Base-by-base conservation (phyloP, 768 basidiomycete species). In the Tulasnella sp. region DNA sequence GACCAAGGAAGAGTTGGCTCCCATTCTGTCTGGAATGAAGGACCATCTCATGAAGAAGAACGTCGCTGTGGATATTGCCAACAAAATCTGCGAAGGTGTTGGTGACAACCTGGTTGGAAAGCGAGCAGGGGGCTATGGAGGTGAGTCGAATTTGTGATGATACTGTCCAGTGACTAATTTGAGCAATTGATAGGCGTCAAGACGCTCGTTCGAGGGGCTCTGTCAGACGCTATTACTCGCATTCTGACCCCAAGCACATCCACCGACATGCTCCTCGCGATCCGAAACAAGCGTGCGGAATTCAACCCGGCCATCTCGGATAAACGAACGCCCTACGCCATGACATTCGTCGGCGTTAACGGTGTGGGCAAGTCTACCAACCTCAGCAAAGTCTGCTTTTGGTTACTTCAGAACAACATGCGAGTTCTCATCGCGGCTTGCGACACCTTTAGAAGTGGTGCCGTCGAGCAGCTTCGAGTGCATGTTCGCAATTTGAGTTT, bases 281-380 rank as follows among this genome's bases (percentile, higher is more conserved):
- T 99, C 77, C 88, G 94, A 65, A 91, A 89, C 22, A 99, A 98
- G 77, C 82, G 92, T 2, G 86, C 89, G 0, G 88, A 90, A 0
- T 87, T 90, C 22, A 79, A 93, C 34, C 81, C 90, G 2, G 89
- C 92, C 11, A 87, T 86, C 36, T 74, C 77, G 9, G 71, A 75
- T 22, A 75, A 78, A 8, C 87, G 91, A 11, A 83, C 88, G 76
- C 96, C 96, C 0, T 98, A 98, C 80, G 89, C 88, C 77, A 91
- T 99, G 77, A 90, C 94, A 0, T 99, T 99, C 79, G 95, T 98
- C 47, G 97, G 97, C 16, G 97, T 99, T 41, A 99, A 99, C 78
- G 97, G 97, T 32, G 97, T 99, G 32, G 97, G 97, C 37, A 99
- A 99, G 83, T 96, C 94, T 76, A 98, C 97, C 6, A 99, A 98